Evolutionary conservation across 2,329 filamentous ascomycete species (phyloP).

Genomic region (Diaporthe australafricana): DNA sequence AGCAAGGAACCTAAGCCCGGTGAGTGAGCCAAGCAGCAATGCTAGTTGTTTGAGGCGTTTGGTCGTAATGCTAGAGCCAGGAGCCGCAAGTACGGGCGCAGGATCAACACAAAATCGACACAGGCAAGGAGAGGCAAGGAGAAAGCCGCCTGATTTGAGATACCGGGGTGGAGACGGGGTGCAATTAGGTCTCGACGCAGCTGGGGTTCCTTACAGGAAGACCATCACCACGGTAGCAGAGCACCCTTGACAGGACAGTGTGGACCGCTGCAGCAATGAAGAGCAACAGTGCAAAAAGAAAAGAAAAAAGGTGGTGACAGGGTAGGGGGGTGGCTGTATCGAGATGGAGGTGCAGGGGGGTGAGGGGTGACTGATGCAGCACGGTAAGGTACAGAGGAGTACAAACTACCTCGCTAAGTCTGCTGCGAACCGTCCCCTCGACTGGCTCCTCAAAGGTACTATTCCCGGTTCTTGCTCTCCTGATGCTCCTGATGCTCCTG

Average conservation of each 20-base stretch:
- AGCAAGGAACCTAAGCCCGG: slow-evolving; percentile 29
- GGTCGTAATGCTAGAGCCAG: slow-evolving; percentile 29
- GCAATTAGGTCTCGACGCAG: slow-evolving; percentile 24
- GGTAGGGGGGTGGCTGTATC: slow-evolving; percentile 29
- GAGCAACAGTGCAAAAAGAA: slow-evolving; percentile 27
- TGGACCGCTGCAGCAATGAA: slow-evolving; percentile 29
- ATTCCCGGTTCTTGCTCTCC: slow-evolving; percentile 17
- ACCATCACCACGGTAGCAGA: slow-evolving; percentile 25
- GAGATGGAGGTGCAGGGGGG: slow-evolving; percentile 1
- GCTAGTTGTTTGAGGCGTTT: slow-evolving; percentile 31
- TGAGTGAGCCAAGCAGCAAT: slow-evolving; percentile 29
- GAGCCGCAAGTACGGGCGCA: slow-evolving; percentile 28
- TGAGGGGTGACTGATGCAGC: slow-evolving; percentile 31
- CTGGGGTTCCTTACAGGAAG: slow-evolving; percentile 31
- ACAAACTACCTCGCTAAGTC: slow-evolving; percentile 28
- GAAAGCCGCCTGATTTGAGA: slow-evolving; percentile 25
- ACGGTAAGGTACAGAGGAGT: slow-evolving; percentile 33
- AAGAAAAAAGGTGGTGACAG: slow-evolving; percentile 3
- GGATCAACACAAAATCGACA: slow-evolving; percentile 37
- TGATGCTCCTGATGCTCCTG: slow-evolving; percentile 29
- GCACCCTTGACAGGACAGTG: slow-evolving; percentile 29
- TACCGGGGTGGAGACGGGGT: slow-evolving; percentile 26
- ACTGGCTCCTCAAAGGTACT: slow-evolving; percentile 7
- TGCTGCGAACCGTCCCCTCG: slow-evolving; percentile 30
- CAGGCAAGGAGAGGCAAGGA: slow-evolving; percentile 34